Percentiles rank a stretch among this genome's conserved stretches.
Evolutionary conservation across 2,329 filamentous ascomycete species (phyloP).

Genomic region (Cordyceps militaris): DNA sequence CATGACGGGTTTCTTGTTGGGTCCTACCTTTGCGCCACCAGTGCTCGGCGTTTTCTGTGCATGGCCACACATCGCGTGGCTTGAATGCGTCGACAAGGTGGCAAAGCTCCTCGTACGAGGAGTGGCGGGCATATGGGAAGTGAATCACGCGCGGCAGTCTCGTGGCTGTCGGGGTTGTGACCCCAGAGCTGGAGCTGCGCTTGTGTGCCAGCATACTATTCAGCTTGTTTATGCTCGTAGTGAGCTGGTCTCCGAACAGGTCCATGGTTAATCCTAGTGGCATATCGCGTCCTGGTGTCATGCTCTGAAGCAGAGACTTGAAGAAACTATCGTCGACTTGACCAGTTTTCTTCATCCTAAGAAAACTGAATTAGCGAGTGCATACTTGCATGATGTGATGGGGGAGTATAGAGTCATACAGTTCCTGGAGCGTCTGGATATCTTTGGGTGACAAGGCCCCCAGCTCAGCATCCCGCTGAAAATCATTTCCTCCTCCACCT

Average conservation of each 20-base stretch:
- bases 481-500: conserved; percentile 71
- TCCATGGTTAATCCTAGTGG: conserved; percentile 25
- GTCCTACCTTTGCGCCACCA: conserved; percentile 52
- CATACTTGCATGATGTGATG: neutral
- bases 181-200: neutral
- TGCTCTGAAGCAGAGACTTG: conserved; percentile 15
- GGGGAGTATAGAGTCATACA: conserved; percentile 24
- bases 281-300: conserved; percentile 26
- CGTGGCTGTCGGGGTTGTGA: neutral
- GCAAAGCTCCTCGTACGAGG: conserved; percentile 75
- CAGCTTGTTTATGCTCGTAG: conserved; percentile 20
- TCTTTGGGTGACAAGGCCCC: conserved; percentile 49
- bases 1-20: neutral
- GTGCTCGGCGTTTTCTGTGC: conserved; percentile 56
- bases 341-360: neutral
- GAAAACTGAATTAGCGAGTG: neutral
- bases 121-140: conserved; percentile 87
- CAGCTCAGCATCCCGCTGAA: conserved; percentile 61
- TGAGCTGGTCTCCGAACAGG: conserved; percentile 23
- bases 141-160: conserved; percentile 37
- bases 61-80: conserved; percentile 75
- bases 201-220: conserved; percentile 14
- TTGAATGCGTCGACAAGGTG: conserved; percentile 59
- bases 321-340: conserved; percentile 19
- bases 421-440: conserved; percentile 40